Evolutionary conservation across 345 rosid species (phyloP).

Genomic region (Aquilaria malaccensis): DNA sequence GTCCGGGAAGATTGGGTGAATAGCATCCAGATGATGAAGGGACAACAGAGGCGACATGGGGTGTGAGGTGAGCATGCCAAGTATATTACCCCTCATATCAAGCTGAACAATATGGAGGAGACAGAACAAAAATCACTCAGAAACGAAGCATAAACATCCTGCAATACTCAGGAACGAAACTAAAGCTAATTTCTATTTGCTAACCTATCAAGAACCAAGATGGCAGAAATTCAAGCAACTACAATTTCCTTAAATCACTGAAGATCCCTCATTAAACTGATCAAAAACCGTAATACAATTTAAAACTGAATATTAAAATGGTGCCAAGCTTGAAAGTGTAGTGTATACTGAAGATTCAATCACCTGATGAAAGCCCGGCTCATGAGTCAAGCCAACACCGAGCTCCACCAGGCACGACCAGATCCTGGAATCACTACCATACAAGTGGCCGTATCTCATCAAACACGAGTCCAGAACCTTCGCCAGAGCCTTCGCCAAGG

Average conservation of each 20-base stretch:
- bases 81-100: conserved; percentile 73
- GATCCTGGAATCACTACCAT: conserved; percentile 77
- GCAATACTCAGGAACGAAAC: too few species aligned
- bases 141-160: too few species aligned
- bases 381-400: conserved; percentile 76
- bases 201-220: too few species aligned
- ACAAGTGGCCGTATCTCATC: conserved; percentile 68
- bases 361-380: conserved; percentile 98
- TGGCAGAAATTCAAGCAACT: too few species aligned
- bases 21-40: conserved; percentile 87
- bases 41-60: conserved; percentile 73
- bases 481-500: conserved; percentile 54
- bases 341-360: too few species aligned
- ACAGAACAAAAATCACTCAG: conserved; percentile 6
- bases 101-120: conserved; percentile 36
- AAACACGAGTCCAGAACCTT: conserved; percentile 74
- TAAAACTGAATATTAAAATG: too few species aligned
- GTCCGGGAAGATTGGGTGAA: conserved; percentile 69
- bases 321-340: too few species aligned
- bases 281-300: too few species aligned
- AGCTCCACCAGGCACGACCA: conserved; percentile 86
- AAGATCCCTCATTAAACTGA: too few species aligned
- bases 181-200: too few species aligned
- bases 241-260: too few species aligned
- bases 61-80: conserved; percentile 80